Conservation (phyloP, 2,329 filamentous ascomycete species). For the Zymoseptoria passerinii region DNA sequence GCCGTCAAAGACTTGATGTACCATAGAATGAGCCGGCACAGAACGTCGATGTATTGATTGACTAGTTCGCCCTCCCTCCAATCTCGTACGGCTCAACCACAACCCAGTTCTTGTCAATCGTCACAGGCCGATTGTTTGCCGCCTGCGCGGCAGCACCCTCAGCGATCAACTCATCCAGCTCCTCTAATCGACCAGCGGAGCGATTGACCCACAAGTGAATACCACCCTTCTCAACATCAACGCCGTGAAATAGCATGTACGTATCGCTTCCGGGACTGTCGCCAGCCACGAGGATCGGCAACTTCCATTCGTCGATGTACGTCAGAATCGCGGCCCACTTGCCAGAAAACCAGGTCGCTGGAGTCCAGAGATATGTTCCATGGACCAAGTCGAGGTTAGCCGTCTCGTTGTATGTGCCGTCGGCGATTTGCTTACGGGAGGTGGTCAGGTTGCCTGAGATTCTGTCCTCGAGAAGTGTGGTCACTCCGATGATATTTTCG, state of each 20-base stretch:
- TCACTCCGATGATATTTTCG: conserved; percentile 40
- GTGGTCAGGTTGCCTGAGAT: conserved; percentile 28
- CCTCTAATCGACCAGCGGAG: conserved; percentile 28
- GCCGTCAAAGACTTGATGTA: no score
- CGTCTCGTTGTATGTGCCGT: conserved; percentile 30
- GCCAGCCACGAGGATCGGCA: conserved; percentile 36
- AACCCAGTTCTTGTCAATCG: conserved; percentile 41
- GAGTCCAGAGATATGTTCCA: conserved; percentile 38
- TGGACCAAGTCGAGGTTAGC: conserved; percentile 35
- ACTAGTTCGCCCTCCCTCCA: not conserved
- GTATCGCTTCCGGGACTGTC: conserved; percentile 39
- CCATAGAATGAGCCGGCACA: not conserved
- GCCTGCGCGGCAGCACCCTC: conserved; percentile 30
- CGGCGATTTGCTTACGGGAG: conserved; percentile 35
- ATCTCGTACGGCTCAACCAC: conserved; percentile 36
- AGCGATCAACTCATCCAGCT: conserved; percentile 34
- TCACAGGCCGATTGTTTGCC: conserved; percentile 32
- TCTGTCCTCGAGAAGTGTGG: conserved; percentile 31
- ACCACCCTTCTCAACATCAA: conserved; percentile 36
- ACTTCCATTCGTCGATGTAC: conserved; percentile 36
- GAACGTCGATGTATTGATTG: not conserved
- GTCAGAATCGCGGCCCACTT: conserved; percentile 37
- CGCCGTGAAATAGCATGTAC: conserved; percentile 40
- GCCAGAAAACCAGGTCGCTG: conserved; percentile 38
- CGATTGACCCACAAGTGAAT: conserved; percentile 39